Percentiles rank a stretch among this genome's conserved stretches.
These are phyloP conservation scores for Microsporum canis DNA, from an alignment of 2,329 filamentous ascomycete genomes.

Conservation along the genomic window DNA sequence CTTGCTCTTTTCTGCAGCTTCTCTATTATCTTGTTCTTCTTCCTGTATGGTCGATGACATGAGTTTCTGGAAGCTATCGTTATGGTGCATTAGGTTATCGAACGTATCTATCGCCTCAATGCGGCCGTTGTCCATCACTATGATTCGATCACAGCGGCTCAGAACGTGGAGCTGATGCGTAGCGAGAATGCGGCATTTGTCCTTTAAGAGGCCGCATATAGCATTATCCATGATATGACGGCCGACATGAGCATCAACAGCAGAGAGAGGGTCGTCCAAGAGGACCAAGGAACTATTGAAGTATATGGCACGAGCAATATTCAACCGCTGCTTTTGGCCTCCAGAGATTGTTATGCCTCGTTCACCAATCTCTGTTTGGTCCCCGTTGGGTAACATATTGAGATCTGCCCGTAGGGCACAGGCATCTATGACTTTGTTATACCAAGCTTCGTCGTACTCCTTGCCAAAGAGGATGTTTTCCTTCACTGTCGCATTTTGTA, in stretches of 20 bases:
- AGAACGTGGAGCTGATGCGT: constrained; percentile 94
- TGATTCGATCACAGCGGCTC: constrained; percentile 77
- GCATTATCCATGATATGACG: constrained; percentile 80
- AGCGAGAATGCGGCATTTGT: constrained; percentile 82
- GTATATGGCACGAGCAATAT: constrained; percentile 72
- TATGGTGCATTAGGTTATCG: constrained; percentile 69
- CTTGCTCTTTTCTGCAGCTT: constrained; percentile 34
- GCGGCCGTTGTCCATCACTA: constrained; percentile 81
- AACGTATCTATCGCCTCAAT: constrained; percentile 84
- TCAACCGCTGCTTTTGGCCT: constrained; percentile 87
- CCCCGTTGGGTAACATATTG: constrained; percentile 83
- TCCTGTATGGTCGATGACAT: constrained; percentile 69
- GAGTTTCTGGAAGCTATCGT: constrained; percentile 65
- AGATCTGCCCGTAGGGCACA: constrained; percentile 78
- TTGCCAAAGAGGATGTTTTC: constrained; percentile 91
- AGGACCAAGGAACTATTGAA: constrained; percentile 52
- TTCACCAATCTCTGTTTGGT: constrained; percentile 87
- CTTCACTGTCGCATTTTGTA: constrained; percentile 77
- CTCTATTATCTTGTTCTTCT: constrained; percentile 36
- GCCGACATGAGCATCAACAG: constrained; percentile 47
- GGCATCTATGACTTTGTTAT: constrained; percentile 68
- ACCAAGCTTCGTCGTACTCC: constrained; percentile 63
- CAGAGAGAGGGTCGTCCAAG: constrained; percentile 53
- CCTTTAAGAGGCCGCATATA: constrained; percentile 74
- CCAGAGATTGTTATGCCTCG: constrained; percentile 91